Base-by-base conservation (phyloP, 2,329 filamentous ascomycete genomes). In the Fusarium xylarioides region DNA sequence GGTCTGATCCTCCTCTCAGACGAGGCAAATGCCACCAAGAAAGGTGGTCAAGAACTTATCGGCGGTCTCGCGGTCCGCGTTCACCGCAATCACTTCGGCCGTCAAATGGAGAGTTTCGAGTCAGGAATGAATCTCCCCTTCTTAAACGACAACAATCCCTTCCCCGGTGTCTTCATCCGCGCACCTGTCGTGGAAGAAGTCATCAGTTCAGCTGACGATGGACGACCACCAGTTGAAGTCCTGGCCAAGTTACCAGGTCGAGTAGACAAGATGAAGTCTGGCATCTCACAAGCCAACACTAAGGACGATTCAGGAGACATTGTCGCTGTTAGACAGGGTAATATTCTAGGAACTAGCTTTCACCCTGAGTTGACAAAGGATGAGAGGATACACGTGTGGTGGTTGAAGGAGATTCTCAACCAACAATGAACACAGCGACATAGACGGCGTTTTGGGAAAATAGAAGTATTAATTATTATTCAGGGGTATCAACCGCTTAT, bases 271-370 rank as follows among this genome's bases (percentile, higher is more conserved):
- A 79, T 81, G 63, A 82, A 79, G 66, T 68, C 80, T 47, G 79
- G 83, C 57, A 71, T 83, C 42, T 80, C 83, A 35, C 77, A 85
- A 76, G 81, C 82, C 32, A 78, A 79, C 43, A 79, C 76, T 7
- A 82, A 81, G 60, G 79, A 81, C n/a, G 83, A 83, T 47, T 88
- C 86, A 6, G 89, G 92, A 5, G 93, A 97, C 74, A 95, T 98
- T 57, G 91, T 98, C 56, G 95, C 95, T 1, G 94, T 98, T 38
- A 88, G 89, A 73, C 95, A 98, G 83, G 94, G 92, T 2, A 98
- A 98, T 81, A 92, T 97, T 1, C 92, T 98, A 77, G 96, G 95
- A 8, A 98, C 93, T 7, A 98, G 95, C 78, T 99, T 98, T 80
- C 96, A 98, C 78, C 96, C 96, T 0, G 96, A 99, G 82, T 82